Percentiles rank a stretch among this genome's conserved stretches.
Evolutionary conservation across 495 filamentous ascomycete species (phyloP).

Genomic region (Penicillium atrosanguineum): DNA sequence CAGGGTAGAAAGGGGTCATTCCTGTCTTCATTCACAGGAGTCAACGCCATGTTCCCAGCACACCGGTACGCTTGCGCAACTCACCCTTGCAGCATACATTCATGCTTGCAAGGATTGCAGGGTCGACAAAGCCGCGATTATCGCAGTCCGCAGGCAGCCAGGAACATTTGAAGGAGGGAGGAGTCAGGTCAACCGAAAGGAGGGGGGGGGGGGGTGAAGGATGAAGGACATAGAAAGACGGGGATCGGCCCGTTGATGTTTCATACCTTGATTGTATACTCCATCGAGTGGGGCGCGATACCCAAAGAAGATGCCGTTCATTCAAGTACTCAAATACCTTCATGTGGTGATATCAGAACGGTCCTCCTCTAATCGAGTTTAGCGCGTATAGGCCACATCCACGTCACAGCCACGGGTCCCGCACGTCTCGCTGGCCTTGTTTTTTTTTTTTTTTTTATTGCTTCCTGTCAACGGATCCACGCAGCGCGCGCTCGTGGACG

Average conservation of each 20-base stretch:
- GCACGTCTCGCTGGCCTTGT: too few species aligned
- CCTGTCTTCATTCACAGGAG: neutral
- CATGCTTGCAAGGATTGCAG: neutral
- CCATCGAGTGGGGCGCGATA: too few species aligned
- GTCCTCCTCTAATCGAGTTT: too few species aligned
- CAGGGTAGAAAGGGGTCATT: neutral
- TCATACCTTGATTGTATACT: neutral
- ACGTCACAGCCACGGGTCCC: neutral
- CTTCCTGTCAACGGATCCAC: conserved; percentile 16
- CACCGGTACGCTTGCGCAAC: neutral
- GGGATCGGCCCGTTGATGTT: neutral
- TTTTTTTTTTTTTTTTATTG: too few species aligned
- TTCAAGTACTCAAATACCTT: too few species aligned
- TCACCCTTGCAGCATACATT: conserved; percentile 6
- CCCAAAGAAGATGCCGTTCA: too few species aligned
- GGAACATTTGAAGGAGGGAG: neutral
- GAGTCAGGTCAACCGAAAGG: neutral
- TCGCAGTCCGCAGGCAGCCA: neutral
- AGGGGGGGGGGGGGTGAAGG: too few species aligned
- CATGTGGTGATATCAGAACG: too few species aligned
- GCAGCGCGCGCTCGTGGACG: conserved; percentile 21
- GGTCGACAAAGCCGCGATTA: neutral
- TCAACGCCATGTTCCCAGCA: neutral
- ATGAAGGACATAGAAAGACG: neutral
- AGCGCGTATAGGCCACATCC: too few species aligned